These are phyloP conservation scores for Dalbergia cultrata DNA, from an alignment of 306 rosid species.

Conservation along the genomic window DNA sequence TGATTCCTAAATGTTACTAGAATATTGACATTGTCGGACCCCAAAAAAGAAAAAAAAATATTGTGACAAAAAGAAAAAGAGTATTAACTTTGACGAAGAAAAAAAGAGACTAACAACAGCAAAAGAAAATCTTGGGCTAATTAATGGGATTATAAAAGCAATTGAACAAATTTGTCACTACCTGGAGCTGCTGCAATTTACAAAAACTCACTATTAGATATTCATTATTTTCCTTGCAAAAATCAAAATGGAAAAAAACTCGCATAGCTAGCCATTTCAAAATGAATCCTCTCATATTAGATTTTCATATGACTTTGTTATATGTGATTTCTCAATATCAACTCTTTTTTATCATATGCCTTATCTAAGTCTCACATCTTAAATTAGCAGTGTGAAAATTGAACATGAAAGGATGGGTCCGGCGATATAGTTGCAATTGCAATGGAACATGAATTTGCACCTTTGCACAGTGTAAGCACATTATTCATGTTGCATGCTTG, in stretches of 20 bases:
- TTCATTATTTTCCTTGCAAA: neutral
- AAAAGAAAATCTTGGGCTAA: neutral
- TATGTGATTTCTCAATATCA: too few species aligned
- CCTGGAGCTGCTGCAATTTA: conserved; percentile 74
- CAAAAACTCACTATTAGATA: conserved; percentile 11
- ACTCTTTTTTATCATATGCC: too few species aligned
- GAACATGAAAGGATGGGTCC: too few species aligned
- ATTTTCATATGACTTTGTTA: too few species aligned
- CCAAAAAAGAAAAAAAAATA: too few species aligned
- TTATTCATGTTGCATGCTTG: conserved; percentile 57
- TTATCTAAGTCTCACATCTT: too few species aligned
- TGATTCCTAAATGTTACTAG: neutral
- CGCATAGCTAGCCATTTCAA: too few species aligned
- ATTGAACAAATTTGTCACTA: conserved; percentile 39
- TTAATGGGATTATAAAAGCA: neutral
- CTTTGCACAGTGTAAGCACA: conserved; percentile 62
- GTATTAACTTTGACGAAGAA: neutral
- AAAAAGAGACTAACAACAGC: neutral
- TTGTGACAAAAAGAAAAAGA: neutral
- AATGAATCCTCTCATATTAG: too few species aligned
- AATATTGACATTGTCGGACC: too few species aligned
- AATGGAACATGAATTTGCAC: conserved; percentile 42
- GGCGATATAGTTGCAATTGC: neutral
- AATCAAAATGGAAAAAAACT: neutral
- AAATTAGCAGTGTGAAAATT: too few species aligned